Evolutionary conservation across 2,329 filamentous ascomycete genomes (phyloP).

Genomic region (Nannizziopsis arthrosporioides): DNA sequence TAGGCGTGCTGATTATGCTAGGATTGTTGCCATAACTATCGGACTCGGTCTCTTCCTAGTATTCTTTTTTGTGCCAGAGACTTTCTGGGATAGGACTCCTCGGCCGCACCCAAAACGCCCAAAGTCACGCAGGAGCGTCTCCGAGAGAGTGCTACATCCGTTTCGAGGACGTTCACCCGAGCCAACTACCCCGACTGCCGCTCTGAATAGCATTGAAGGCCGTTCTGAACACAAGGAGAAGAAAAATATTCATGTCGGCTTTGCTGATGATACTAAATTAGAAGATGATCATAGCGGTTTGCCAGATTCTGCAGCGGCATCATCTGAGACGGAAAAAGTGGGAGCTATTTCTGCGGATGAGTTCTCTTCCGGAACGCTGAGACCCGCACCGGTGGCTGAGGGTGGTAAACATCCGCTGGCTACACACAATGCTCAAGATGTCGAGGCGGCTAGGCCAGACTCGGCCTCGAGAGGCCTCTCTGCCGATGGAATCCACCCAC

Average conservation of each 20-base stretch:
- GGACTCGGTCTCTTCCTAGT: conserved; percentile 58
- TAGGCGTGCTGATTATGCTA: conserved; percentile 26
- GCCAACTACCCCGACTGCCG: conserved; percentile 8
- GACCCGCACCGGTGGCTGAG: conserved; percentile 10
- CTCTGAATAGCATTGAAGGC: conserved; percentile 13
- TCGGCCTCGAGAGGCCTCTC: conserved; percentile 25
- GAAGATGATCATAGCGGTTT: conserved; percentile 1
- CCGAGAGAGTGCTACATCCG: conserved; percentile 26
- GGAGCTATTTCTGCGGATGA: background rate
- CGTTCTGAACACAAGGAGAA: conserved; percentile 12
- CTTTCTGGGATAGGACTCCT: conserved; percentile 85
- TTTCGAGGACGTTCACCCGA: conserved; percentile 25
- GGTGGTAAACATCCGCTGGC: background rate
- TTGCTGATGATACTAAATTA: conserved; percentile 33
- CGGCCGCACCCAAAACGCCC: conserved; percentile 36
- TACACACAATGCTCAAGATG: conserved; percentile 15
- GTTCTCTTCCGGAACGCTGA: conserved; percentile 12
- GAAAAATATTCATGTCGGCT: conserved; percentile 46
- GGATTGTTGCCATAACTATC: conserved; percentile 72
- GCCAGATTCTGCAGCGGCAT: background rate
- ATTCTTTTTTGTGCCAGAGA: conserved; percentile 88
- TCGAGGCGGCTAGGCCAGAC: conserved; percentile 22
- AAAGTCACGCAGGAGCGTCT: conserved; percentile 26
- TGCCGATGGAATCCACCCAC: conserved; percentile 21
- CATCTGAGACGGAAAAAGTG: background rate